Evolutionary conservation across 257 asterid genomes (phyloP).

Genomic region (Penstemon davidsonii): DNA sequence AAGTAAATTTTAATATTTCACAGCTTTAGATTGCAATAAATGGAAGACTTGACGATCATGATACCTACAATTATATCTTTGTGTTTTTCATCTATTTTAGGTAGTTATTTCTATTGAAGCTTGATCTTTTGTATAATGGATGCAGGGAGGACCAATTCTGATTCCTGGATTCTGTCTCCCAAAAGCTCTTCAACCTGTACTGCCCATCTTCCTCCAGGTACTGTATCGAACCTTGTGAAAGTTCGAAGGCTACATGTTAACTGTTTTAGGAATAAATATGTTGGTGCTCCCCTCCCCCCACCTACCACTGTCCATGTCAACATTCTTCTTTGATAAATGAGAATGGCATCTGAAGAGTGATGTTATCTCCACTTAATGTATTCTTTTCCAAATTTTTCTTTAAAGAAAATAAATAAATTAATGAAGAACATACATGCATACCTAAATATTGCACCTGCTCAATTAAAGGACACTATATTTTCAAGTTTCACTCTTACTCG

Average conservation of each 20-base stretch:
- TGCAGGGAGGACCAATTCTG: slow-evolving; percentile 89
- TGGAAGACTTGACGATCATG: not conserved
- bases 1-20: slow-evolving; percentile 35
- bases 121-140: slow-evolving; percentile 26
- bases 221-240: slow-evolving; percentile 19
- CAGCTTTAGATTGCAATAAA: slow-evolving; percentile 21
- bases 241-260: slow-evolving; percentile 11
- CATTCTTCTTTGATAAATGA: not conserved
- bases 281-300: slow-evolving; percentile 8
- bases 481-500: no score
- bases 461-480: no score
- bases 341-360: not conserved
- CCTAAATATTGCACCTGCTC: no score
- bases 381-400: not conserved
- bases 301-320: not conserved
- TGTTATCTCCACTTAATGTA: not conserved
- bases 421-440: not conserved
- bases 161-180: slow-evolving; percentile 97
- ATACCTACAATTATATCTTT: not conserved
- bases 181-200: slow-evolving; percentile 93
- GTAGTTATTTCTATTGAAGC: slow-evolving; percentile 13
- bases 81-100: slow-evolving; percentile 4
- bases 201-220: slow-evolving; percentile 94
- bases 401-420: not conserved
- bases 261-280: not conserved